Evolutionary conservation across 1,284 basidiomycete species (phyloP).

Genomic region (Apiotrichum gracile): DNA sequence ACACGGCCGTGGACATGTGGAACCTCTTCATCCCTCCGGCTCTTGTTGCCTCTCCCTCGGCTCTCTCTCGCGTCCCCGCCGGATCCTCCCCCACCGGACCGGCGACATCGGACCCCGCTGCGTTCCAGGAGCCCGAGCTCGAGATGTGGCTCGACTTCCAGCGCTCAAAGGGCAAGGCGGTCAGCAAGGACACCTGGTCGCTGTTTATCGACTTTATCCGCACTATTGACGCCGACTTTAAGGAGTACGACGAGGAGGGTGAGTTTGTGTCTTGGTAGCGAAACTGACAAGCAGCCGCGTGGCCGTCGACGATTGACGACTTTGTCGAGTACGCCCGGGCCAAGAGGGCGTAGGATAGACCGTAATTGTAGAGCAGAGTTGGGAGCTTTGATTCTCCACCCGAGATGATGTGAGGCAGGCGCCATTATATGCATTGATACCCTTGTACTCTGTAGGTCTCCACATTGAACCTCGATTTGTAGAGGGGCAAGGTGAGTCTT

Average conservation of each 20-base stretch:
- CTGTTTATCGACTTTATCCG: slow-evolving; percentile 65
- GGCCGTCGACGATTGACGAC: slow-evolving; percentile 49
- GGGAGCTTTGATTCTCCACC: too few relatives aligned
- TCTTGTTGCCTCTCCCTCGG: slow-evolving; percentile 63
- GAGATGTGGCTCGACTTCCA: slow-evolving; percentile 79
- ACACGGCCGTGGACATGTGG: slow-evolving; percentile 62
- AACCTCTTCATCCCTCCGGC: slow-evolving; percentile 72
- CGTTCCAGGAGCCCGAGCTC: slow-evolving; percentile 64
- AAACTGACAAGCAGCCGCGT: slow-evolving; percentile 31
- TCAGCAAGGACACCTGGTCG: slow-evolving; percentile 91
- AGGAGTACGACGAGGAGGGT: slow-evolving; percentile 82
- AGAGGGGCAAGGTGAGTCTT: too few relatives aligned
- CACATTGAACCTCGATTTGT: too few relatives aligned
- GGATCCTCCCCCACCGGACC: slow-evolving; percentile 39
- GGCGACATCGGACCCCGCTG: slow-evolving; percentile 46
- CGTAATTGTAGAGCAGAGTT: neutral
- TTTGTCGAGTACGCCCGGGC: slow-evolving; percentile 44
- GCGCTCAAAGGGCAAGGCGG: slow-evolving; percentile 66
- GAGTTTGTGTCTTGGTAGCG: slow-evolving; percentile 10
- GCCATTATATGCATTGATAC: neutral
- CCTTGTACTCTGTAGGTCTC: too few relatives aligned
- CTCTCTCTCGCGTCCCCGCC: slow-evolving; percentile 47
- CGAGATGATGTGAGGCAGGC: too few relatives aligned
- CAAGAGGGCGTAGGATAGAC: slow-evolving; percentile 12
- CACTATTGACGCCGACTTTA: slow-evolving; percentile 71